phyloP scores from a whole-genome alignment of 257 asterid genomes.

The Nicotiana undulata region DNA sequence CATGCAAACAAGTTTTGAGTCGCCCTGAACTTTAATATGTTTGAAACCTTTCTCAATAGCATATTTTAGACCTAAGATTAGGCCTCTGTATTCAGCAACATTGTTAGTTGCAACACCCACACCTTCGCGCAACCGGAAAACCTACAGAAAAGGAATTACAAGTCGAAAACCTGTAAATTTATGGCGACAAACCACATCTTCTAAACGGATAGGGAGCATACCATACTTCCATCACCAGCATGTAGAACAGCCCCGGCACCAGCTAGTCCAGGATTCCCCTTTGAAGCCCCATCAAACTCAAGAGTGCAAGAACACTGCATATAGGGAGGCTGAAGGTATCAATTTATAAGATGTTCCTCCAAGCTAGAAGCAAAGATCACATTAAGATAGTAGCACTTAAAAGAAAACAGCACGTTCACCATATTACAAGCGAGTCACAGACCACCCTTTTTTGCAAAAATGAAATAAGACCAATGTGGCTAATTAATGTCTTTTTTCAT shows the following conservation, averaged over 20 bases:
- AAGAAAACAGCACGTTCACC: not conserved
- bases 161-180: constrained; percentile 7
- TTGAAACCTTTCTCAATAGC: constrained; percentile 84
- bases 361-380: not conserved
- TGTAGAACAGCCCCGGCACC: constrained; percentile 92
- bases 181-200: not conserved
- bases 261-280: constrained; percentile 96
- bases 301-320: constrained; percentile 68
- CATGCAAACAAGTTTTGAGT: constrained; percentile 99
- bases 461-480: not conserved
- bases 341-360: constrained; percentile 3
- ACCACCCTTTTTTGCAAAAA: not conserved
- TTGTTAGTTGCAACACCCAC: constrained; percentile 90
- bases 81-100: constrained; percentile 89
- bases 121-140: constrained; percentile 85
- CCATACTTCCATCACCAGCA: constrained; percentile 86
- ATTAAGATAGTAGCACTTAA: not conserved
- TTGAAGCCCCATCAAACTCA: constrained; percentile 96
- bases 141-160: constrained; percentile 32
- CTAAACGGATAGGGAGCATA: constrained; percentile 18
- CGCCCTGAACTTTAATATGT: constrained; percentile 82
- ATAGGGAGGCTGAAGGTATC: constrained; percentile 21
- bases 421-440: not conserved
- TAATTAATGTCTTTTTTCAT: not conserved
- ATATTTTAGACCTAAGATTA: constrained; percentile 77